Evolutionary conservation across 345 rosid genomes (phyloP).

Genomic region (Salix koriyanagi): DNA sequence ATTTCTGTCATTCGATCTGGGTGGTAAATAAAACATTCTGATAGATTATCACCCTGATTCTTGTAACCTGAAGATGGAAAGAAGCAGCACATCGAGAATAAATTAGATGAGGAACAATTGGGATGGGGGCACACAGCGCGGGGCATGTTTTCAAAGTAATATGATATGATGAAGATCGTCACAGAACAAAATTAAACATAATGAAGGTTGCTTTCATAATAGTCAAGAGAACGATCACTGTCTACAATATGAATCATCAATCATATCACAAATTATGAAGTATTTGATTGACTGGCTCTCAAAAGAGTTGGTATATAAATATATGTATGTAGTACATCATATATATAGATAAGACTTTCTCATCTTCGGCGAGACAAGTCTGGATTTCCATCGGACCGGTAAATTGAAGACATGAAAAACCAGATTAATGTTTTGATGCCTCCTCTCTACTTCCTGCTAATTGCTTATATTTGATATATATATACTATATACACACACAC

Average conservation of each 20-base stretch:
- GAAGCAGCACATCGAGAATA: not conserved
- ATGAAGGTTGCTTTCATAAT: slow-evolving; percentile 11
- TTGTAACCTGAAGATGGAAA: no score
- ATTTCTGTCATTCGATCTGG: no score
- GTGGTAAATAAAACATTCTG: no score
- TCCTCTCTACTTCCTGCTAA: slow-evolving; percentile 29
- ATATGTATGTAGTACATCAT: not conserved
- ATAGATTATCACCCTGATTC: no score
- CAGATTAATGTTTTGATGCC: slow-evolving; percentile 25
- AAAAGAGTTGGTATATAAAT: slow-evolving; percentile 22
- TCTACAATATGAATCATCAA: slow-evolving; percentile 38
- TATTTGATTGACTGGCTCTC: slow-evolving; percentile 28
- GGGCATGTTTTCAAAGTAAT: no score
- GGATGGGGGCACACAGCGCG: not conserved
- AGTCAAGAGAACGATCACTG: slow-evolving; percentile 15
- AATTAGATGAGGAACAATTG: not conserved
- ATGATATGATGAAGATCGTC: no score
- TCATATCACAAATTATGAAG: slow-evolving; percentile 13
- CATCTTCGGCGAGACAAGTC: slow-evolving; percentile 22
- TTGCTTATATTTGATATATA: slow-evolving; percentile 37
- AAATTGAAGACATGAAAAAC: slow-evolving; percentile 33
- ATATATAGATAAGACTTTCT: slow-evolving; percentile 16
- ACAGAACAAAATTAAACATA: not conserved
- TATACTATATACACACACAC: not conserved
- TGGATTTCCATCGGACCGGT: slow-evolving; percentile 19